These are phyloP conservation scores for Mycena amicta DNA, from an alignment of 768 basidiomycete genomes.

Conservation along the genomic window DNA sequence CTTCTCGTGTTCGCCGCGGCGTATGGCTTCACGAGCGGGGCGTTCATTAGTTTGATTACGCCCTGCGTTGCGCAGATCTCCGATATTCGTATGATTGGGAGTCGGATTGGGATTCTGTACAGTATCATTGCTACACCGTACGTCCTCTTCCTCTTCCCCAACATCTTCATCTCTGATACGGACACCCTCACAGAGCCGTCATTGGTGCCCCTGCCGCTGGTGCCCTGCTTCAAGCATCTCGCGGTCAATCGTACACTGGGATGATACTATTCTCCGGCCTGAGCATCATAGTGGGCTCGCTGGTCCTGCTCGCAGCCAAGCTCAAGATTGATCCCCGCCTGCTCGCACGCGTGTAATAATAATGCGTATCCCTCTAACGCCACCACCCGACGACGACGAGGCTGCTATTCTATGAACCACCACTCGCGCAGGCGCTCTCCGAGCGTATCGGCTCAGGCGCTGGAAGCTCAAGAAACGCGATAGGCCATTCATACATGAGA, in stretches of 20 bases:
- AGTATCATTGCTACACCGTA: constrained; percentile 70
- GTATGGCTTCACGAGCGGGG: constrained; percentile 70
- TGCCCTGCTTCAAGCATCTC: constrained; percentile 44
- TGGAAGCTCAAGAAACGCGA: too few relatives aligned
- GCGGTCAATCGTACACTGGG: constrained; percentile 48
- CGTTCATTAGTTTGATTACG: constrained; percentile 67
- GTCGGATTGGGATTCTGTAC: constrained; percentile 66
- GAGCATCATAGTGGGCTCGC: constrained; percentile 59
- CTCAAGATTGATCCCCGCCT: constrained; percentile 46
- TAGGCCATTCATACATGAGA: too few relatives aligned
- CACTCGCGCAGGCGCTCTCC: too few relatives aligned
- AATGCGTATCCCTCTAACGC: too few relatives aligned
- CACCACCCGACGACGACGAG: too few relatives aligned
- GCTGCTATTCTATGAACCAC: too few relatives aligned
- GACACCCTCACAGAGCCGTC: constrained; percentile 52
- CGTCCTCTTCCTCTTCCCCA: constrained; percentile 35
- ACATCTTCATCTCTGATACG: neutral
- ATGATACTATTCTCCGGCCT: constrained; percentile 64
- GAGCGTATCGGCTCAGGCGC: too few relatives aligned
- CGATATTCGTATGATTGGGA: constrained; percentile 58
- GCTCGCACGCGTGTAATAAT: constrained; percentile 50
- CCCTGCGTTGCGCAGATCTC: constrained; percentile 73
- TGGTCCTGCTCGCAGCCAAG: constrained; percentile 55
- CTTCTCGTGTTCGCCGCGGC: constrained; percentile 54
- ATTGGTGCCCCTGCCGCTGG: constrained; percentile 69